Base-by-base conservation (phyloP, 2,329 filamentous ascomycete genomes). In the Periconia digitata region DNA sequence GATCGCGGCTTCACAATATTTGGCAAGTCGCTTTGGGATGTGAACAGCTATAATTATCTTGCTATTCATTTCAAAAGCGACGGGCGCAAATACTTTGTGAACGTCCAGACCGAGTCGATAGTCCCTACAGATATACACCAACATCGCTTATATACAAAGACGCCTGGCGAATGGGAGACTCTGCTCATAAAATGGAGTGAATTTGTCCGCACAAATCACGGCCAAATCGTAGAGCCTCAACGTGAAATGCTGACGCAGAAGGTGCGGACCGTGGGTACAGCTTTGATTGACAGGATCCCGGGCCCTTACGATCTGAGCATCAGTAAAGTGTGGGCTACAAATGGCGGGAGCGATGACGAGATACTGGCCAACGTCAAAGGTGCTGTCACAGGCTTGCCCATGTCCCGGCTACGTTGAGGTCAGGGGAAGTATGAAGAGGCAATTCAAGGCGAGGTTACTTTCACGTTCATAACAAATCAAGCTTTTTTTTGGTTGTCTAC, bases 91-190 rank as follows among this genome's bases (percentile, higher is more conserved):
- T 99, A 97, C 76, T 90, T 96, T 49, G 84, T 99, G 63, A 99
- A 99, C 72, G 77, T 99, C 15, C 94, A 97, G 76, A 96, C 92
- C 3, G 92, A 99, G 67, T 89, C 89, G 1, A 86, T 99, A 46
- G 89, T 96, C 40, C 89, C 90, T 10, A 92, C 91, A n/a, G 94
- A 99, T 70, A 79, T 99, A 54, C 94, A 97, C 71, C 94, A 99
- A 70, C 94, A 99, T 72, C 80, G 94, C 42, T 74, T 99, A 4
- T 95, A 90, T 59, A 81, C 87, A 8, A 86, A 85, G 63, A 82
- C 83, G 8, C 85, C 89, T 0, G 91, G 91, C 1, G 81, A 92
- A 62, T 99, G 94, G 94, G 92, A 99, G 78, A 96, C 94, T 1
- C 82, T 96, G n/a, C 72, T 95, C 40, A 87, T 99, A 55, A 88